phyloP scores from a whole-genome alignment of 2,329 filamentous ascomycete genomes.

The Chrysoporthe cubensis region DNA sequence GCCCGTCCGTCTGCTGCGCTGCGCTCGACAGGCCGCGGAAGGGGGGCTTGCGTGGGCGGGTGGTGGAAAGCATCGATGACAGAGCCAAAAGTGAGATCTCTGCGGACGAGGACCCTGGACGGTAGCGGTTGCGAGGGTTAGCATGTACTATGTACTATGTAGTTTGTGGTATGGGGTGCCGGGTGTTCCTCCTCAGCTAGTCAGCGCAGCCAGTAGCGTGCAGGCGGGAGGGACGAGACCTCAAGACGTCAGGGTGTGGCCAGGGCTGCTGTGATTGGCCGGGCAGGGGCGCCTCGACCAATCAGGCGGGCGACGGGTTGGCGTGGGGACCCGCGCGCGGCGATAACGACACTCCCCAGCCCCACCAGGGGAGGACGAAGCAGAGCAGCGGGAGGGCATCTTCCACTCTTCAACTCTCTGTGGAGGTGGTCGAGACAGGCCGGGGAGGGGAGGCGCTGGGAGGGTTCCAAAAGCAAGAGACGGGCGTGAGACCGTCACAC shows the following conservation, averaged over 20 bases:
- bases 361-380: background rate
- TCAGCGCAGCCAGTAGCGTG: too few species aligned
- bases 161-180: too few species aligned
- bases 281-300: background rate
- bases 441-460: background rate
- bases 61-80: conserved; percentile 20
- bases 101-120: background rate
- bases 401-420: background rate
- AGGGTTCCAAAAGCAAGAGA: too few species aligned
- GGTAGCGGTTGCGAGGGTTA: background rate
- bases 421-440: background rate
- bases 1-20: too few species aligned
- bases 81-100: conserved; percentile 29
- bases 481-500: background rate
- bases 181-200: too few species aligned
- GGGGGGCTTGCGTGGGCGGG: background rate
- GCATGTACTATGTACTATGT: too few species aligned
- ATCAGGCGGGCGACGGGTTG: background rate
- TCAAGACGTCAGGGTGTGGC: background rate
- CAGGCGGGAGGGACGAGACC: background rate
- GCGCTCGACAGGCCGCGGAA: background rate
- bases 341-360: background rate
- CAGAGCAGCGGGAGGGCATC: background rate
- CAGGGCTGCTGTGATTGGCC: background rate
- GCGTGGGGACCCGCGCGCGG: background rate